phyloP scores from a whole-genome alignment of 495 filamentous ascomycete genomes.

The Aspergillus funiculosus region DNA sequence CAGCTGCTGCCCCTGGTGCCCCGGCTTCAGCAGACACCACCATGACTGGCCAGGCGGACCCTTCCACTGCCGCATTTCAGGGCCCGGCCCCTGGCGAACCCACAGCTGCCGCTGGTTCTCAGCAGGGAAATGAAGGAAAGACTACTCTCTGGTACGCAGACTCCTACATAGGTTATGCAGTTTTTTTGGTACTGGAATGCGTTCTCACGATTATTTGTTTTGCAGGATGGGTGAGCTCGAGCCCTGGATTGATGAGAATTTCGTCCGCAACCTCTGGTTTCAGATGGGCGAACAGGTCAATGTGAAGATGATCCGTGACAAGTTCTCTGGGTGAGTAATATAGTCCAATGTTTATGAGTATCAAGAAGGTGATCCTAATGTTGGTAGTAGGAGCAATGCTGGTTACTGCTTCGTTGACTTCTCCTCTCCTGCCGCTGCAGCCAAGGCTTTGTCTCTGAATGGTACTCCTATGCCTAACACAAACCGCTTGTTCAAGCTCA shows the following conservation, averaged over 20 bases:
- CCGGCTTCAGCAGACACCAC: slow-evolving; percentile 47
- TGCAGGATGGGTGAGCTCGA: slow-evolving; percentile 98
- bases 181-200: neutral
- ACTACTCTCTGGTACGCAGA: slow-evolving; percentile 71
- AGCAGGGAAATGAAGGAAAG: slow-evolving; percentile 61
- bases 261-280: slow-evolving; percentile 90
- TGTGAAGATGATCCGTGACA: slow-evolving; percentile 99
- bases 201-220: slow-evolving; percentile 1
- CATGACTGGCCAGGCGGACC: slow-evolving; percentile 51
- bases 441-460: slow-evolving; percentile 83
- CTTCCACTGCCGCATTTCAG: slow-evolving; percentile 49
- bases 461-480: slow-evolving; percentile 91
- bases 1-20: slow-evolving; percentile 49
- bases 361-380: slow-evolving; percentile 38
- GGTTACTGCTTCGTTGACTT: slow-evolving; percentile 99
- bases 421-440: slow-evolving; percentile 70
- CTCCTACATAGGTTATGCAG: neutral
- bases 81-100: slow-evolving; percentile 48
- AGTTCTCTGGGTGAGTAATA: slow-evolving; percentile 89
- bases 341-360: neutral
- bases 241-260: slow-evolving; percentile 98
- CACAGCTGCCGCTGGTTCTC: slow-evolving; percentile 46
- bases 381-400: slow-evolving; percentile 72
- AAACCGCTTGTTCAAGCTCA: slow-evolving; percentile 92
- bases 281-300: slow-evolving; percentile 89